Conservation (phyloP, 1,284 basidiomycete genomes). For the Prillingera fragicola region DNA sequence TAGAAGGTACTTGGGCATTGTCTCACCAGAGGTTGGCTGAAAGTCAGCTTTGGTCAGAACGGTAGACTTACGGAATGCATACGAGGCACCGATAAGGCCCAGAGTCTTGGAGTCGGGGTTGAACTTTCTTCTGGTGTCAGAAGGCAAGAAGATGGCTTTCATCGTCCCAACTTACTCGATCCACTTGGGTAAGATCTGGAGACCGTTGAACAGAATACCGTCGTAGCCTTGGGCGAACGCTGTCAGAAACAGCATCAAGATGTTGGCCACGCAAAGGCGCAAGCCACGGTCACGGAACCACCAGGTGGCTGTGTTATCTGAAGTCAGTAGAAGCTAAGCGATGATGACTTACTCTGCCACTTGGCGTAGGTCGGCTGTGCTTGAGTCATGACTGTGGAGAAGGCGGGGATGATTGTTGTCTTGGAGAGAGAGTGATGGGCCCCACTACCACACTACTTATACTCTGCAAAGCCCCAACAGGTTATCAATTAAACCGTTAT, state of each 20-base stretch:
- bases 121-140: not conserved
- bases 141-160: too few species aligned
- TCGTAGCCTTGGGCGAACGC: constrained; percentile 6
- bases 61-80: constrained; percentile 13
- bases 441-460: too few species aligned
- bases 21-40: constrained; percentile 5
- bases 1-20: too few species aligned
- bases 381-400: not conserved
- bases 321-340: not conserved
- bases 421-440: too few species aligned
- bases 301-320: not conserved
- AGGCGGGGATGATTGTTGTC: too few species aligned
- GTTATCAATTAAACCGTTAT: too few species aligned
- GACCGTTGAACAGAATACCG: constrained; percentile 1
- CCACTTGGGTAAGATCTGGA: constrained; percentile 7
- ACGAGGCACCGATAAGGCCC: constrained; percentile 15
- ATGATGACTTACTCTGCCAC: not conserved
- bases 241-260: not conserved
- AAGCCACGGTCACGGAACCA: not conserved
- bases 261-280: not conserved
- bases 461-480: too few species aligned
- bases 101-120: constrained; percentile 4
- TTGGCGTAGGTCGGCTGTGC: not conserved
- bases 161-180: not conserved
- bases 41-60: constrained; percentile 6